Percentiles rank a stretch among this genome's conserved stretches.
phyloP scores from a whole-genome alignment of 768 basidiomycete species.

The Suillus lakei region DNA sequence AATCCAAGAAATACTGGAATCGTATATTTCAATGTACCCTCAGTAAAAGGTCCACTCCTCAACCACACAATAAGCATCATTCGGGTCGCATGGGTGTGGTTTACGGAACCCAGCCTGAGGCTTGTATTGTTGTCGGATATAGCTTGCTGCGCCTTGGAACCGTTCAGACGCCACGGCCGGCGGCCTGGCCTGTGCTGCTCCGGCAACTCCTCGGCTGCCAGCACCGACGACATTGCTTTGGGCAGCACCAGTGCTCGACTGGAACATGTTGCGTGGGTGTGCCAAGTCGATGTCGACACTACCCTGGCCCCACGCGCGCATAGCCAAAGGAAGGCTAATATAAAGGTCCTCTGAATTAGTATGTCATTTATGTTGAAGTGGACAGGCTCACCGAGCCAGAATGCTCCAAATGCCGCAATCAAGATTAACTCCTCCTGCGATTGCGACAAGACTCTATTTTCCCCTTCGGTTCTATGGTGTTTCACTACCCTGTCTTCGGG shows the following conservation, averaged over 20 bases:
- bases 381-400: constrained; percentile 70
- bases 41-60: constrained; percentile 68
- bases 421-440: constrained; percentile 76
- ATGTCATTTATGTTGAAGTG: background rate
- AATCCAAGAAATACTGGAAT: background rate
- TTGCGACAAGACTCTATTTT: constrained; percentile 57
- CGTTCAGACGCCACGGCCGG: constrained; percentile 25
- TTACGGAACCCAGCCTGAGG: constrained; percentile 35
- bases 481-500: constrained; percentile 56
- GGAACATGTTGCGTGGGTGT: constrained; percentile 36
- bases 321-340: constrained; percentile 47
- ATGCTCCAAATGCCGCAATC: constrained; percentile 71
- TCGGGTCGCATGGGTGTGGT: constrained; percentile 60
- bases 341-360: constrained; percentile 1
- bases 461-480: constrained; percentile 65
- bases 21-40: constrained; percentile 11
- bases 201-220: constrained; percentile 31
- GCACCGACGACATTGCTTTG: constrained; percentile 40
- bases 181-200: constrained; percentile 22
- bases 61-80: constrained; percentile 69
- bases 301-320: constrained; percentile 42
- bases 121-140: constrained; percentile 34
- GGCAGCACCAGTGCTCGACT: constrained; percentile 37
- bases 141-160: constrained; percentile 1
- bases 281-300: constrained; percentile 33